These are phyloP conservation scores for Ustilago nuda DNA, from an alignment of 1,284 basidiomycete genomes.

Conservation along the genomic window DNA sequence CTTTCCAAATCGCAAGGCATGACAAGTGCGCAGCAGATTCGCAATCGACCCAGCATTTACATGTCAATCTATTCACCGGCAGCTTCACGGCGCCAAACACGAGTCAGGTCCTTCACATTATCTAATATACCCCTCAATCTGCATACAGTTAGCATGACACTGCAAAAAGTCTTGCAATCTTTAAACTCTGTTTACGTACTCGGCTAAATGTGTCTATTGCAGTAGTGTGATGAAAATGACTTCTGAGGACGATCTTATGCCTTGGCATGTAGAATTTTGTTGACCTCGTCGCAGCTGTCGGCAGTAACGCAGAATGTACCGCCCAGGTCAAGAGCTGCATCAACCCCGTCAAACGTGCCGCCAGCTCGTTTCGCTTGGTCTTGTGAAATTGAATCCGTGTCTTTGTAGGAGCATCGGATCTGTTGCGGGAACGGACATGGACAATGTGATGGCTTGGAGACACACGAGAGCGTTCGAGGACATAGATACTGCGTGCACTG, in stretches of 20 bases:
- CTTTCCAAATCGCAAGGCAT: slow-evolving; percentile 52
- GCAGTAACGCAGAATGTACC: slow-evolving; percentile 57
- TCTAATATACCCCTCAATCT: slow-evolving; percentile 19
- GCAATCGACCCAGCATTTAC: not conserved
- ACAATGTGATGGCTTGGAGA: slow-evolving; percentile 59
- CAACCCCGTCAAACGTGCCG: slow-evolving; percentile 46
- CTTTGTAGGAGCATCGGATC: slow-evolving; percentile 54
- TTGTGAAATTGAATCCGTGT: slow-evolving; percentile 30
- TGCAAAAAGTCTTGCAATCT: slow-evolving; percentile 1
- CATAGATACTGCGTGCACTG: slow-evolving; percentile 59
- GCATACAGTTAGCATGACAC: slow-evolving; percentile 3
- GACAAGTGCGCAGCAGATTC: not conserved
- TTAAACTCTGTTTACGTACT: not conserved
- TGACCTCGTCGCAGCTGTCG: slow-evolving; percentile 47
- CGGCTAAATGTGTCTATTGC: not conserved
- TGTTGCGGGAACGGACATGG: slow-evolving; percentile 64
- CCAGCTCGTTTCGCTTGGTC: slow-evolving; percentile 24
- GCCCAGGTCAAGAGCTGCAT: slow-evolving; percentile 48
- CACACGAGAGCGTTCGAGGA: slow-evolving; percentile 62
- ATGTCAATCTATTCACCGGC: not conserved
- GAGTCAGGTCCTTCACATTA: slow-evolving; percentile 1
- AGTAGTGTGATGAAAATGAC: not conserved
- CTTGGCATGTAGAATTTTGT: slow-evolving; percentile 25
- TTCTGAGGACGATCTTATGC: slow-evolving; percentile 12
- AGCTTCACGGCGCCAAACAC: not conserved